A percentile compares a stretch with the other conserved stretches of the same genome.
Evolutionary conservation across 352 stramenopile species (phyloP).

Genomic region (Phytopythium helicoides): DNA sequence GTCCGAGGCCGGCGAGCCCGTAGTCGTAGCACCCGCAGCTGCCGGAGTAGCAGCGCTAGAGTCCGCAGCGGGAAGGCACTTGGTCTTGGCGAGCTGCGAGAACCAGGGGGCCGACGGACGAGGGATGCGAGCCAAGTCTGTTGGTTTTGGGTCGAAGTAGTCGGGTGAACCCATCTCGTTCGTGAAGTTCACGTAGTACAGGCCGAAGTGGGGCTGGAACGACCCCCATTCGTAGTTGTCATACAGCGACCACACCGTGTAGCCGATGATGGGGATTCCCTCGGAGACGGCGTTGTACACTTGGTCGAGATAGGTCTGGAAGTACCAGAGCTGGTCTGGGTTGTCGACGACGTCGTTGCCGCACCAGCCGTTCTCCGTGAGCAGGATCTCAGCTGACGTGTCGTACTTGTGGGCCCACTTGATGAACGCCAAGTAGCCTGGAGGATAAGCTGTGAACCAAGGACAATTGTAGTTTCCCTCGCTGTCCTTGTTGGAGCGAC

Average conservation of each 20-base stretch:
- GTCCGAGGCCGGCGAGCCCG: conserved; percentile 14
- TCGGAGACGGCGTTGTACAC: conserved; percentile 46
- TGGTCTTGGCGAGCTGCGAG: conserved; percentile 41
- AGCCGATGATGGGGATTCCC: conserved; percentile 78
- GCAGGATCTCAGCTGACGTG: conserved; percentile 34
- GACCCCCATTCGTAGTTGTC: conserved; percentile 96
- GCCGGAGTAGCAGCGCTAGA: not conserved
- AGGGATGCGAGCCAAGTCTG: conserved; percentile 56
- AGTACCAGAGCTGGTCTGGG: conserved; percentile 65
- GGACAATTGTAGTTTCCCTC: conserved; percentile 40
- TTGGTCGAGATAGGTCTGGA: conserved; percentile 45
- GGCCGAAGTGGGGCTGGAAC: conserved; percentile 54
- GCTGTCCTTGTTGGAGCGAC: conserved; percentile 34
- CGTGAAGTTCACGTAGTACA: conserved; percentile 65
- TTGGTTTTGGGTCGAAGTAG: conserved; percentile 64
- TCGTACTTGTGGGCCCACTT: conserved; percentile 50
- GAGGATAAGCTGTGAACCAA: conserved; percentile 51
- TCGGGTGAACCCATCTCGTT: conserved; percentile 80
- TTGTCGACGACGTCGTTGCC: conserved; percentile 59
- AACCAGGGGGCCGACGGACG: conserved; percentile 54
- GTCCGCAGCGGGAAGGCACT: conserved; percentile 30
- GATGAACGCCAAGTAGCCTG: conserved; percentile 51
- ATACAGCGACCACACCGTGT: conserved; percentile 92
- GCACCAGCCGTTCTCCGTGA: conserved; percentile 74
- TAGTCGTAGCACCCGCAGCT: conserved; percentile 13